Percentiles rank a stretch among this genome's conserved stretches.
Conservation (phyloP, 495 filamentous ascomycete genomes). For the Evernia prunastri region DNA sequence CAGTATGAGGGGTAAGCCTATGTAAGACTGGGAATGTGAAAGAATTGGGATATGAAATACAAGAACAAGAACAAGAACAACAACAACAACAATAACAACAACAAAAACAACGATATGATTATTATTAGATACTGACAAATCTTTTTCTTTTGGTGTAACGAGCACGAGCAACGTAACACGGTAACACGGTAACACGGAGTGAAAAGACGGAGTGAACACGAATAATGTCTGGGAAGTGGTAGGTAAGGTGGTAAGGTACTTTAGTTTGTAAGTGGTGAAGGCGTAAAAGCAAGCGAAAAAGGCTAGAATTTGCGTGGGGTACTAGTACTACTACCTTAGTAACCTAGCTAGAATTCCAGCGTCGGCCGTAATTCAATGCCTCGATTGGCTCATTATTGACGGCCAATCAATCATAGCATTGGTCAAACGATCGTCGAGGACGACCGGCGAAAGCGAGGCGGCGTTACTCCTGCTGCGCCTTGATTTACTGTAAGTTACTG, state of each 20-base stretch:
- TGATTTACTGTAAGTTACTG: too few species aligned
- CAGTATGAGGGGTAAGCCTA: background rate
- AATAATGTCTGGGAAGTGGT: background rate
- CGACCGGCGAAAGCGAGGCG: slow-evolving; percentile 4
- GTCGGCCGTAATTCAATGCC: slow-evolving; percentile 1
- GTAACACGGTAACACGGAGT: too few species aligned
- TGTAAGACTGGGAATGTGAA: background rate
- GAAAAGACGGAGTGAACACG: background rate
- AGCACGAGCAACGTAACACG: too few species aligned
- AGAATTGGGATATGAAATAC: too few species aligned
- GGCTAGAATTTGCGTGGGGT: slow-evolving; percentile 3
- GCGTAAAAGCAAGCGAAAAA: slow-evolving; percentile 2
- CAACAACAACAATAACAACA: too few species aligned
- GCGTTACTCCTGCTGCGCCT: slow-evolving; percentile 5
- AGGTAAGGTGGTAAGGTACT: too few species aligned
- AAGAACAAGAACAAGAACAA: too few species aligned
- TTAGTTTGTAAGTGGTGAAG: too few species aligned
- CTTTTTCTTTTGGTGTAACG: background rate
- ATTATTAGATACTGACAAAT: too few species aligned
- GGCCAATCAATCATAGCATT: background rate
- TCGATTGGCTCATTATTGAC: background rate
- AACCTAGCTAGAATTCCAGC: background rate
- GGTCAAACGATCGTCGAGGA: slow-evolving; percentile 2
- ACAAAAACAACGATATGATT: too few species aligned
- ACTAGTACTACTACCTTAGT: too few species aligned